phyloP scores from a whole-genome alignment of 441 rosid species.

The Macaranga tanarius region DNA sequence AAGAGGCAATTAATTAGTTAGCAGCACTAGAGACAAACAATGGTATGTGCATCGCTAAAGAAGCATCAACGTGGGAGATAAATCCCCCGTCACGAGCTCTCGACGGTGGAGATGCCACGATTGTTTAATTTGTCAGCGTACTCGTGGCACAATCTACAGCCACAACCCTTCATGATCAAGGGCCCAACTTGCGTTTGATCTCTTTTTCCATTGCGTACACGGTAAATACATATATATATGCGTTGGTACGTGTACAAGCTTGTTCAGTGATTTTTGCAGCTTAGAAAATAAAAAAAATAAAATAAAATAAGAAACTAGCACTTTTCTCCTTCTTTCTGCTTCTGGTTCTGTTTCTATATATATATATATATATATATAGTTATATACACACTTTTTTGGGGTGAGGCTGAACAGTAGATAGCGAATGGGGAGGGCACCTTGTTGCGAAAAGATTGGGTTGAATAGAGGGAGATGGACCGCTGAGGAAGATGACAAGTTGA shows the following conservation, averaged over 20 bases:
- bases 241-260: neutral
- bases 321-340: neutral
- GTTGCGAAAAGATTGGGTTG: slow-evolving; percentile 82
- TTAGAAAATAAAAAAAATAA: no score
- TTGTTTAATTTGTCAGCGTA: slow-evolving; percentile 9
- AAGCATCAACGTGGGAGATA: slow-evolving; percentile 48
- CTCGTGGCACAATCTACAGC: slow-evolving; percentile 45
- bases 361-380: no score
- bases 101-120: slow-evolving; percentile 74
- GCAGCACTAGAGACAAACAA: neutral
- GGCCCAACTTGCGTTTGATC: neutral
- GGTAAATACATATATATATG: no score
- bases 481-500: slow-evolving; percentile 68
- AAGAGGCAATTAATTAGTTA: no score
- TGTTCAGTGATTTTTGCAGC: neutral
- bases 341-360: neutral
- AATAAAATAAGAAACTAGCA: no score
- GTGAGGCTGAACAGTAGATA: no score
- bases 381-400: no score
- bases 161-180: slow-evolving; percentile 24
- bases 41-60: neutral
- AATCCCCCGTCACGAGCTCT: slow-evolving; percentile 41
- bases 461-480: slow-evolving; percentile 87
- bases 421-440: slow-evolving; percentile 86
- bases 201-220: neutral